These are phyloP conservation scores for Calamus simplicifolius DNA, from an alignment of 176 grass and related monocot species.

Conservation along the genomic window DNA sequence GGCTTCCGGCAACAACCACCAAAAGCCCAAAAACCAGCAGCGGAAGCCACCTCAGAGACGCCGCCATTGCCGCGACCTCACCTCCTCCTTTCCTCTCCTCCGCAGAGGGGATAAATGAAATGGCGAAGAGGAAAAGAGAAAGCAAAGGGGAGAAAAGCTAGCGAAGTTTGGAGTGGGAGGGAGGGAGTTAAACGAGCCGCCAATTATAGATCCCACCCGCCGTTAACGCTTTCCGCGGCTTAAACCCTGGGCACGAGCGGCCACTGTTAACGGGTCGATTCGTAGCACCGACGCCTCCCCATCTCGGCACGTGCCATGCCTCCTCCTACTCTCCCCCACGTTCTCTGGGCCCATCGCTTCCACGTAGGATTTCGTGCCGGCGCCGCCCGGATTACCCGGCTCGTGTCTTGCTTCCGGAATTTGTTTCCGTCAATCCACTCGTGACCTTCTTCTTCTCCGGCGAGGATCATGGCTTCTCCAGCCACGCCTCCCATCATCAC, in stretches of 20 bases:
- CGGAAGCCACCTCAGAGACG: slow-evolving; percentile 10
- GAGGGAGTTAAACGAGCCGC: slow-evolving; percentile 6
- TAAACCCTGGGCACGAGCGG: too few relatives aligned
- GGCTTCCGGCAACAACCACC: slow-evolving; percentile 11
- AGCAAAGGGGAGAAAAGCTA: background rate
- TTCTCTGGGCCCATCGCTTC: background rate
- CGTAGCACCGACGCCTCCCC: background rate
- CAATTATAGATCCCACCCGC: too few relatives aligned
- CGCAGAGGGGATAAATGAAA: background rate
- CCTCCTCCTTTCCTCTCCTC: slow-evolving; percentile 4
- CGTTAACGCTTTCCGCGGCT: too few relatives aligned
- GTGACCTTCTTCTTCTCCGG: slow-evolving; percentile 3
- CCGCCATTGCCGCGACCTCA: slow-evolving; percentile 2
- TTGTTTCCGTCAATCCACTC: background rate
- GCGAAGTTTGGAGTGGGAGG: background rate
- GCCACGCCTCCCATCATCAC: slow-evolving; percentile 18
- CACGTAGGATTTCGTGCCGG: background rate
- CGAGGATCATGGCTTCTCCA: slow-evolving; percentile 8
- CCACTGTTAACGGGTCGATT: too few relatives aligned
- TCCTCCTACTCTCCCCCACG: background rate
- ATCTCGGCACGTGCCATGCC: background rate
- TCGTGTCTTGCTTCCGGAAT: slow-evolving; percentile 1
- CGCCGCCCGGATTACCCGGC: slow-evolving; percentile 5
- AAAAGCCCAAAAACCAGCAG: slow-evolving; percentile 20
- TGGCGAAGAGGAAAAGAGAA: slow-evolving; percentile 12